A percentile compares a stretch with the other conserved stretches of the same genome.
Evolutionary conservation across 345 rosid species (phyloP).

Genomic region (Corchorus olitorius): DNA sequence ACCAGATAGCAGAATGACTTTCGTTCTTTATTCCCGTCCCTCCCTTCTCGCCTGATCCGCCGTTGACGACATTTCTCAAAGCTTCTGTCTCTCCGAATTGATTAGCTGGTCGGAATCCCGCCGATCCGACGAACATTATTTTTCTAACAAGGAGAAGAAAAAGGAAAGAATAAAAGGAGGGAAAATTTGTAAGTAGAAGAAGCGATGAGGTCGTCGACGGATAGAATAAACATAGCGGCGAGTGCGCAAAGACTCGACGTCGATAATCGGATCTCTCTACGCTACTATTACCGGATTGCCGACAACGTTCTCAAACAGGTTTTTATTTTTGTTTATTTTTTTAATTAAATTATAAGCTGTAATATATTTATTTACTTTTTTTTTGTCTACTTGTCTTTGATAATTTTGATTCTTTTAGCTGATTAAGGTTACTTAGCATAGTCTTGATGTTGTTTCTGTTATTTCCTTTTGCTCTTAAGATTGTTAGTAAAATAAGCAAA

Average conservation of each 20-base stretch:
- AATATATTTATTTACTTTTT: background rate
- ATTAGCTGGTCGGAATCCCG: background rate
- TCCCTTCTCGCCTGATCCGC: constrained; percentile 30
- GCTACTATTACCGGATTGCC: constrained; percentile 84
- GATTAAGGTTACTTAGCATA: background rate
- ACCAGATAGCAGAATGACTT: constrained; percentile 26
- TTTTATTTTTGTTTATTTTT: background rate
- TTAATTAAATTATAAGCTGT: background rate
- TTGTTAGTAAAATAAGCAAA: background rate
- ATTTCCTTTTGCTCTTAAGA: background rate
- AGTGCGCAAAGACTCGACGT: constrained; percentile 72
- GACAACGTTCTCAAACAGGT: constrained; percentile 96
- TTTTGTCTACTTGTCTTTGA: background rate
- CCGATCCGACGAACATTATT: constrained; percentile 27
- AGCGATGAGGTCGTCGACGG: constrained; percentile 63
- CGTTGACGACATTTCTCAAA: constrained; percentile 34
- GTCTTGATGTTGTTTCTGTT: constrained; percentile 6
- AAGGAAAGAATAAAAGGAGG: background rate
- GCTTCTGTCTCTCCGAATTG: background rate
- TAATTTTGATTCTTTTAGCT: background rate
- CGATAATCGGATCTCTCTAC: constrained; percentile 81
- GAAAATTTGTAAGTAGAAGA: constrained; percentile 13
- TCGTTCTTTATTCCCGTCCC: constrained; percentile 8
- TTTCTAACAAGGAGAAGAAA: constrained; percentile 24
- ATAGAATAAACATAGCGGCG: constrained; percentile 67